A percentile compares a stretch with the other conserved stretches of the same genome.
Conservation (phyloP, 495 filamentous ascomycete species). For the Polyplosphaeria fusca region DNA sequence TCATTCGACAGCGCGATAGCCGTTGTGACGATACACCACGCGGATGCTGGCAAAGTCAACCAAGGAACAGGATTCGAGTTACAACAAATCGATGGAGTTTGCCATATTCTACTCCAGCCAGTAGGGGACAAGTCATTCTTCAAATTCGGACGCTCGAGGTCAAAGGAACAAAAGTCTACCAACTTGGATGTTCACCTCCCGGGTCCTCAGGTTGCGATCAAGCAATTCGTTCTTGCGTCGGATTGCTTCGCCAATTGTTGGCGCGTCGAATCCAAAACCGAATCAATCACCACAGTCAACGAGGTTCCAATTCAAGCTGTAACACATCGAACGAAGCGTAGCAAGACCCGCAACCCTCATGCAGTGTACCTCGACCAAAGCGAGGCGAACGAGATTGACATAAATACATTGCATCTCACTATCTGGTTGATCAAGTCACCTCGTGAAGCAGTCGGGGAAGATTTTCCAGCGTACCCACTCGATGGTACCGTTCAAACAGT, state of each 20-base stretch:
- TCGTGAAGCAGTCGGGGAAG: background rate
- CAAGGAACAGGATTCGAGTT: background rate
- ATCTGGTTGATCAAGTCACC: constrained; percentile 3
- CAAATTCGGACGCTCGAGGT: background rate
- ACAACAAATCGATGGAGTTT: background rate
- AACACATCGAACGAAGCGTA: background rate
- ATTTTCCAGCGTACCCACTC: background rate
- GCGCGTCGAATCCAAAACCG: background rate
- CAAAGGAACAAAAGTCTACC: background rate
- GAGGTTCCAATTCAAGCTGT: constrained; percentile 4
- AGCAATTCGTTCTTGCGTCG: background rate
- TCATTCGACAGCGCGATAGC: background rate
- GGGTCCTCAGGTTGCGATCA: background rate
- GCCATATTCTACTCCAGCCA: background rate
- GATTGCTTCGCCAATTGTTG: background rate
- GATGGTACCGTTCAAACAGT: background rate
- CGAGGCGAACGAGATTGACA: background rate
- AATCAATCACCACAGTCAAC: background rate
- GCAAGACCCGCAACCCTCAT: background rate
- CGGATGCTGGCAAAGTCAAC: background rate
- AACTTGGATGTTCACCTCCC: constrained; percentile 1
- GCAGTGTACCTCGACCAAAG: background rate
- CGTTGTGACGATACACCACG: background rate
- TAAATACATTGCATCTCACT: background rate
- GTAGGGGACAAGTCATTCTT: background rate